phyloP scores from a whole-genome alignment of 805 yeast genomes.

The Sporopachydermia lactativora region DNA sequence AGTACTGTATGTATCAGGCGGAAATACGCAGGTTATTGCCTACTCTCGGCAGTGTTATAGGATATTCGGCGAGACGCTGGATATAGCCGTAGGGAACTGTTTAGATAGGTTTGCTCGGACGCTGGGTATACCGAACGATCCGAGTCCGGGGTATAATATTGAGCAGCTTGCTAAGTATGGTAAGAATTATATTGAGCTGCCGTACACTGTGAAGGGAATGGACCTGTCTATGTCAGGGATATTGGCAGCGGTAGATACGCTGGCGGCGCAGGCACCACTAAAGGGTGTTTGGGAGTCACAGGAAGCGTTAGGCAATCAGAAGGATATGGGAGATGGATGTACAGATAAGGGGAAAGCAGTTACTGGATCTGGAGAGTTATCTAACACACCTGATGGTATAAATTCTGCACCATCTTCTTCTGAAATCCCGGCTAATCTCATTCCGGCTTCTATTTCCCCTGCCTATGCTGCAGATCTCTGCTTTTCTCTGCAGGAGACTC shows the following conservation, averaged over 20 bases:
- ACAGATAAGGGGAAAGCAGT: too few relatives aligned
- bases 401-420: background rate
- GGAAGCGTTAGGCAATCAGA: too few relatives aligned
- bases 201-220: slow-evolving; percentile 98
- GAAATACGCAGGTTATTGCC: slow-evolving; percentile 96
- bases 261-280: too few relatives aligned
- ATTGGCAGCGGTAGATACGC: slow-evolving; percentile 64
- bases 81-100: slow-evolving; percentile 96
- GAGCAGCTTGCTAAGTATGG: slow-evolving; percentile 82
- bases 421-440: slow-evolving; percentile 29
- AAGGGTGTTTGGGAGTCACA: too few relatives aligned
- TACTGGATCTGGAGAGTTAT: too few relatives aligned
- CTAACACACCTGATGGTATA: too few relatives aligned
- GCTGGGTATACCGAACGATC: slow-evolving; percentile 75
- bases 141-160: slow-evolving; percentile 95
- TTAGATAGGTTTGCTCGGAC: slow-evolving; percentile 92
- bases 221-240: slow-evolving; percentile 95
- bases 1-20: slow-evolving; percentile 94
- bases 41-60: slow-evolving; percentile 87
- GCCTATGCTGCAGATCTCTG: slow-evolving; percentile 94
- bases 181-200: slow-evolving; percentile 48
- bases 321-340: too few relatives aligned
- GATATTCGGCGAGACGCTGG: slow-evolving; percentile 98
- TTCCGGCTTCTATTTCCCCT: too few relatives aligned
- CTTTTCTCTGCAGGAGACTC: slow-evolving; percentile 80